Evolutionary conservation across 345 rosid species (phyloP).

Genomic region (Bretschneidera sinensis): DNA sequence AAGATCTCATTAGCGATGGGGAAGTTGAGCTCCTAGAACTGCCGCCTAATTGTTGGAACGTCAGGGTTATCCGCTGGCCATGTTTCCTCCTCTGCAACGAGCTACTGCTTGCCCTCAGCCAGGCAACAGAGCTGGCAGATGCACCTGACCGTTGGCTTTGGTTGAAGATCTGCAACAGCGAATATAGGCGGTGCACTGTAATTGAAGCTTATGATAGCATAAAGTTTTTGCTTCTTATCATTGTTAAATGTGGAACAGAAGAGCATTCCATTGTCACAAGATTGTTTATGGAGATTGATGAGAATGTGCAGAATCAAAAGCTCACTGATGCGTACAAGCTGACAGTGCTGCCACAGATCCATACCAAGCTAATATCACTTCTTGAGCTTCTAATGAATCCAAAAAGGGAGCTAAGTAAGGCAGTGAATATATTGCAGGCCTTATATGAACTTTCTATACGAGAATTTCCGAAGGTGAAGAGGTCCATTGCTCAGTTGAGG

Average conservation of each 20-base stretch:
- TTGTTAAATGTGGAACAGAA: constrained; percentile 49
- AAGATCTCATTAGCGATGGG: constrained; percentile 68
- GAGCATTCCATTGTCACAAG: constrained; percentile 55
- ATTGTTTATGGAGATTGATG: constrained; percentile 51
- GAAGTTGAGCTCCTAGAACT: constrained; percentile 80
- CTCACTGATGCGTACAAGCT: constrained; percentile 41
- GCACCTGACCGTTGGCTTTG: constrained; percentile 77
- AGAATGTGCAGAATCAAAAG: constrained; percentile 33
- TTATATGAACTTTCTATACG: constrained; percentile 64
- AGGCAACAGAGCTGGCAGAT: constrained; percentile 64
- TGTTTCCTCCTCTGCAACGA: constrained; percentile 83
- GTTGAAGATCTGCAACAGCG: constrained; percentile 69
- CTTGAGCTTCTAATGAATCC: constrained; percentile 57
- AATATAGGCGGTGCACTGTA: constrained; percentile 86
- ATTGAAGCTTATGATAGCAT: constrained; percentile 84
- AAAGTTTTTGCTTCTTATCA: constrained; percentile 49
- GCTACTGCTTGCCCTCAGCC: constrained; percentile 77
- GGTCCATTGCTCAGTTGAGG: constrained; percentile 27
- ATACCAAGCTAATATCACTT: constrained; percentile 56
- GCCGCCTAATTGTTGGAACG: constrained; percentile 78
- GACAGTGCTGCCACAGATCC: constrained; percentile 48
- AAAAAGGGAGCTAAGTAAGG: constrained; percentile 45
- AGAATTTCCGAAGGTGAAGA: constrained; percentile 50
- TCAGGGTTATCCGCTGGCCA: constrained; percentile 90
- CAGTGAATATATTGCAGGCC: constrained; percentile 72